Conservation (phyloP, 1,284 basidiomycete species). For the Microbotryum silenes-acaulis region DNA sequence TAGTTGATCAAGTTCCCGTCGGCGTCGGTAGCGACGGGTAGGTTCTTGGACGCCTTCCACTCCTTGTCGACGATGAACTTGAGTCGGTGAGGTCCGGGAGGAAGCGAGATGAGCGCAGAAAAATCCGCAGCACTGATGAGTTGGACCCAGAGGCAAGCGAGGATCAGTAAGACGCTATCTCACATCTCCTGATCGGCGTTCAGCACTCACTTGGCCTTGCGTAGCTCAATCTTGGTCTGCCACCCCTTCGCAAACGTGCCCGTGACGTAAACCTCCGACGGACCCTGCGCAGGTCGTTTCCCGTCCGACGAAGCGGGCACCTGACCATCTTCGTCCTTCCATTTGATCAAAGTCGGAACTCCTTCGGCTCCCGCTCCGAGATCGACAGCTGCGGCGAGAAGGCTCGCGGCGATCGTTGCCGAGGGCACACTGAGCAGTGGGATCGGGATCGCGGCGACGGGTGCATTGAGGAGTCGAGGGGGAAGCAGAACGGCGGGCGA, state of each 20-base stretch:
- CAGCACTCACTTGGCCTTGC: conserved; percentile 42
- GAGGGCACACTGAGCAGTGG: conserved; percentile 29
- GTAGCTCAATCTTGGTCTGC: conserved; percentile 48
- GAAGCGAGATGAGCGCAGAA: conserved; percentile 49
- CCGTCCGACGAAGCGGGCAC: conserved; percentile 47
- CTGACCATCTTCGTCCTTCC: conserved; percentile 36
- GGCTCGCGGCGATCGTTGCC: conserved; percentile 30
- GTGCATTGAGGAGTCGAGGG: conserved; percentile 31
- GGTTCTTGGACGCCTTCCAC: conserved; percentile 64
- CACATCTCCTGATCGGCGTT: background rate
- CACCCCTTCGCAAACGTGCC: conserved; percentile 55
- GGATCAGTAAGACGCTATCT: too few species aligned
- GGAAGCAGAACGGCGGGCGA: conserved; percentile 30
- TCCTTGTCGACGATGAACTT: conserved; percentile 93
- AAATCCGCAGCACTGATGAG: conserved; percentile 42
- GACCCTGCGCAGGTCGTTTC: conserved; percentile 38
- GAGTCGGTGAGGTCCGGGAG: conserved; percentile 88
- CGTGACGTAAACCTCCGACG: conserved; percentile 49
- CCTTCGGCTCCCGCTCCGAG: conserved; percentile 36
- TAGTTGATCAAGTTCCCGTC: conserved; percentile 95
- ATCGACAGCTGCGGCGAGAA: conserved; percentile 37
- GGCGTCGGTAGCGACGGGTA: conserved; percentile 87
- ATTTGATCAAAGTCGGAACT: conserved; percentile 38
- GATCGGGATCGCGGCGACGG: conserved; percentile 32
- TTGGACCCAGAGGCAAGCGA: background rate